Conservation (phyloP, 2,329 filamentous ascomycete species). For the Hypoxylon rubiginosum region DNA sequence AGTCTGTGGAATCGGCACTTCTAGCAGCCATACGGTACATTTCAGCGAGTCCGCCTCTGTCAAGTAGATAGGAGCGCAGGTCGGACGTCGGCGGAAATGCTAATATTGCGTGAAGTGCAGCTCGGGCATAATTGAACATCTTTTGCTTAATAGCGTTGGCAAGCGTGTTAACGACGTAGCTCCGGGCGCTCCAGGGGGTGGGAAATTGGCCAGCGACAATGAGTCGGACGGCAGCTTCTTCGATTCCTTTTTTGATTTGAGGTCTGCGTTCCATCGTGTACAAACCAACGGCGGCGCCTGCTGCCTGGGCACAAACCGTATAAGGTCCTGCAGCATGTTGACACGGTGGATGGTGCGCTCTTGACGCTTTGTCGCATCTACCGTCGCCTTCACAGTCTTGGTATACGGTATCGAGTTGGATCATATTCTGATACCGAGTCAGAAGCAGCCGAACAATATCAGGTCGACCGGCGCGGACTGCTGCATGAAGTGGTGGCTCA, state of each 20-base stretch:
- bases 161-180: too few relatives aligned
- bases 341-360: not conserved
- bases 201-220: not conserved
- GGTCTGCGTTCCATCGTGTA: not conserved
- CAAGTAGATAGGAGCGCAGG: not conserved
- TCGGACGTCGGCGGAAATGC: not conserved
- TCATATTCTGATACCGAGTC: not conserved
- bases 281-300: not conserved
- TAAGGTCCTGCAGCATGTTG: not conserved
- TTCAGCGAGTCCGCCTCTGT: not conserved
- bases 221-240: not conserved
- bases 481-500: conserved; percentile 9
- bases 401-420: not conserved
- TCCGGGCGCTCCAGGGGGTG: too few relatives aligned
- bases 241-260: not conserved
- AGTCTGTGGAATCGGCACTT: not conserved
- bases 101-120: not conserved
- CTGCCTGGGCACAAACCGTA: not conserved
- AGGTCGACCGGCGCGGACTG: conserved; percentile 3
- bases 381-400: not conserved
- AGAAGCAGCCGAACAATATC: not conserved
- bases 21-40: not conserved
- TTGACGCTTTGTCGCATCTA: not conserved
- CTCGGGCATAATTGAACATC: not conserved
- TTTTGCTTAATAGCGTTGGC: not conserved